Evolutionary conservation across 192 early-diverging fungal genomes (phyloP).

Genomic region (Coemansia sp.): DNA sequence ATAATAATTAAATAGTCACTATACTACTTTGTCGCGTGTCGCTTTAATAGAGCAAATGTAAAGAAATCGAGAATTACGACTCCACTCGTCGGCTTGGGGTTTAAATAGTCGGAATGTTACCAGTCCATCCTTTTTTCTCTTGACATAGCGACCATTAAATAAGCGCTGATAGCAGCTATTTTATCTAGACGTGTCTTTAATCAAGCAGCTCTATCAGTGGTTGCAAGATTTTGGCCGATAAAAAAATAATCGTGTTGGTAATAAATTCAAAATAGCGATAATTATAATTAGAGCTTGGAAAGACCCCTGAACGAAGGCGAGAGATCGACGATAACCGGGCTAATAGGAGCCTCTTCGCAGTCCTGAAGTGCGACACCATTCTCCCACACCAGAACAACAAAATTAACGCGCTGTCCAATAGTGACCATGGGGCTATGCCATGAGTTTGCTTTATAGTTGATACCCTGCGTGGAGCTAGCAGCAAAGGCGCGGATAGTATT

Average conservation of each 20-base stretch:
- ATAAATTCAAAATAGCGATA: not conserved
- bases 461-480: conserved; percentile 70
- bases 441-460: conserved; percentile 79
- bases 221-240: not conserved
- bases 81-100: not conserved
- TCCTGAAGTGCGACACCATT: conserved; percentile 73
- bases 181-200: not conserved
- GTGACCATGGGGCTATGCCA: conserved; percentile 95
- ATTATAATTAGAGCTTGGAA: conserved; percentile 30
- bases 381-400: conserved; percentile 80
- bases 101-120: not conserved
- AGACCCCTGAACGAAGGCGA: conserved; percentile 47
- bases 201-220: not conserved
- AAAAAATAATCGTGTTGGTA: not conserved
- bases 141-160: not conserved
- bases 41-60: not conserved
- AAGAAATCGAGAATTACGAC: not conserved
- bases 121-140: not conserved
- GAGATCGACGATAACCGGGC: conserved; percentile 38
- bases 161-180: not conserved
- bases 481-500: conserved; percentile 75
- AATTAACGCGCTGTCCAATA: conserved; percentile 65
- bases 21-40: not conserved
- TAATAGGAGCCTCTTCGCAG: conserved; percentile 64
- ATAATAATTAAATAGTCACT: not conserved